Evolutionary conservation across 1,284 basidiomycete species (phyloP).

Genomic region (Cryptococcus wingfieldii): DNA sequence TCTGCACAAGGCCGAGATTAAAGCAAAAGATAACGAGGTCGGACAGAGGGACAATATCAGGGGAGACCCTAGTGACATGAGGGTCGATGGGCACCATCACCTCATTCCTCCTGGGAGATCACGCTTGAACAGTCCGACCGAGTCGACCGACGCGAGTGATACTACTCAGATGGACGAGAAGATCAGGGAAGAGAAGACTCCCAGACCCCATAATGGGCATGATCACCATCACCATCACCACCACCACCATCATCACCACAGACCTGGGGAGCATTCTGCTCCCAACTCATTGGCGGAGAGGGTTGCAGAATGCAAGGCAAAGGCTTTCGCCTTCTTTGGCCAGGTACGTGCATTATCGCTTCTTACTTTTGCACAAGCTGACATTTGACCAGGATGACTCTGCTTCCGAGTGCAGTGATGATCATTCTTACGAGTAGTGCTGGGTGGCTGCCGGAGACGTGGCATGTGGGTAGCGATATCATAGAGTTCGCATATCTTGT

Average conservation of each 20-base stretch:
- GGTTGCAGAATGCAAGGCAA: slow-evolving; percentile 22
- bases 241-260: slow-evolving; percentile 6
- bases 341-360: slow-evolving; percentile 28
- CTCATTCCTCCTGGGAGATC: slow-evolving; percentile 54
- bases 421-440: slow-evolving; percentile 20
- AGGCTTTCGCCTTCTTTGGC: slow-evolving; percentile 48
- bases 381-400: slow-evolving; percentile 69
- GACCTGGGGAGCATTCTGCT: background rate
- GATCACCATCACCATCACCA: slow-evolving; percentile 11
- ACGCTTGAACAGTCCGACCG: background rate
- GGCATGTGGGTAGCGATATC: background rate
- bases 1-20: slow-evolving; percentile 23
- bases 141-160: background rate
- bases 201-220: slow-evolving; percentile 47
- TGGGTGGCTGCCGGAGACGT: background rate
- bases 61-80: slow-evolving; percentile 49
- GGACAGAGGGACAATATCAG: slow-evolving; percentile 58
- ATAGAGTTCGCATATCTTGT: background rate
- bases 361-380: slow-evolving; percentile 13
- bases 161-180: background rate
- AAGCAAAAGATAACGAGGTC: slow-evolving; percentile 45
- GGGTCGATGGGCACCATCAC: slow-evolving; percentile 50
- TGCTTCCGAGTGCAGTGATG: slow-evolving; percentile 52
- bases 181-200: slow-evolving; percentile 44
- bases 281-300: background rate